These are phyloP conservation scores for Trichoderma reesei DNA, from an alignment of 495 filamentous ascomycete genomes.

Conservation along the genomic window DNA sequence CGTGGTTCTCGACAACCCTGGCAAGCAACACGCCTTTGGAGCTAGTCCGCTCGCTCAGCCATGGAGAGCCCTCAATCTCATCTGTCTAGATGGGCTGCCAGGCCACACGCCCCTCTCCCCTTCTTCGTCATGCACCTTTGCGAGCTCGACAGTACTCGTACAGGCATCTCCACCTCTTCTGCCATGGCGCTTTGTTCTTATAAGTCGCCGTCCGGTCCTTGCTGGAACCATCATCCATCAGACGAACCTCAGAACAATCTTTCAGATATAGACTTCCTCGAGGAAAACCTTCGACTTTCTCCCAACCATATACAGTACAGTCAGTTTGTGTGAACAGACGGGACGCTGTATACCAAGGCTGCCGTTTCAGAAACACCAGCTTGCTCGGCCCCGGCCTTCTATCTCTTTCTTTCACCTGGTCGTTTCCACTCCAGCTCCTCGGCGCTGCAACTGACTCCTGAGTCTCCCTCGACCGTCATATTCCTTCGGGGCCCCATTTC, in stretches of 20 bases:
- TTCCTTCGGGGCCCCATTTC: too few species aligned
- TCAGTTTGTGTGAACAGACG: too few species aligned
- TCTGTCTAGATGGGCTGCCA: constrained; percentile 1
- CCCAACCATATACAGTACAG: too few species aligned
- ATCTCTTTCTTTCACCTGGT: not conserved
- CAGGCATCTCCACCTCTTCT: constrained; percentile 2
- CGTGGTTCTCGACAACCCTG: constrained; percentile 4
- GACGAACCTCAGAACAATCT: not conserved
- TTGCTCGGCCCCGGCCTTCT: too few species aligned
- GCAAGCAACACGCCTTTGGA: constrained; percentile 1
- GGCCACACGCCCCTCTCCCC: too few species aligned
- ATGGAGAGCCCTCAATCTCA: not conserved
- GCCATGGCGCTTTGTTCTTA: constrained; percentile 6
- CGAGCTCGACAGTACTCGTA: too few species aligned
- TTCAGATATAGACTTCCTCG: constrained; percentile 5
- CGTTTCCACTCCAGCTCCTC: too few species aligned
- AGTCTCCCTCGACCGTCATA: too few species aligned
- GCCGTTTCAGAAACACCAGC: too few species aligned
- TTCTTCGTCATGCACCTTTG: constrained; percentile 2
- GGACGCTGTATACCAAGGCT: too few species aligned
- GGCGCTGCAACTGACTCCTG: too few species aligned
- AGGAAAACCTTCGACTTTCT: too few species aligned
- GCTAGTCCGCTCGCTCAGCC: constrained; percentile 8
- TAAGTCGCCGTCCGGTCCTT: not conserved
- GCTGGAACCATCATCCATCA: not conserved